These are phyloP conservation scores for Arabidopsis hybrid DNA, from an alignment of 441 rosid species.

Conservation along the genomic window DNA sequence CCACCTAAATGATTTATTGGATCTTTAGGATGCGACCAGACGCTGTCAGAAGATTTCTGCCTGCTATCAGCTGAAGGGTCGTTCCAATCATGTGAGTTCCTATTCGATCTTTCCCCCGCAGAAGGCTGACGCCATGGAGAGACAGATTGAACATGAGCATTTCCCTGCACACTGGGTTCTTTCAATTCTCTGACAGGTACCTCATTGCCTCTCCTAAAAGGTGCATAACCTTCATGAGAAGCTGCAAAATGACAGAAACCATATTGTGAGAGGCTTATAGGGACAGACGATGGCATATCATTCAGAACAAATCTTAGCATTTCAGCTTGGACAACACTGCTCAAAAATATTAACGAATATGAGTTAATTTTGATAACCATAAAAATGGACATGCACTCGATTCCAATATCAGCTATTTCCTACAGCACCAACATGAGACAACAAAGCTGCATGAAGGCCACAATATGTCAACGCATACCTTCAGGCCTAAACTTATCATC, in stretches of 20 bases:
- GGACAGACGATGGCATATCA: not conserved
- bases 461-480: conserved; percentile 58
- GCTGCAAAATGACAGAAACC: conserved; percentile 55
- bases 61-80: conserved; percentile 59
- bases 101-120: conserved; percentile 55
- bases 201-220: conserved; percentile 59
- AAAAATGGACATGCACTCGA: not conserved
- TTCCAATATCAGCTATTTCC: conserved; percentile 27
- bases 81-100: conserved; percentile 55
- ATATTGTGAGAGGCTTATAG: conserved; percentile 17
- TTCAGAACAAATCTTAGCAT: not conserved
- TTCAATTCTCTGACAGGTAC: conserved; percentile 42
- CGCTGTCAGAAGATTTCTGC: conserved; percentile 55
- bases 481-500: conserved; percentile 64
- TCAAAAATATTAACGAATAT: not conserved
- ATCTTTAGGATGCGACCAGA: conserved; percentile 65
- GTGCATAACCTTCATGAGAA: conserved; percentile 56
- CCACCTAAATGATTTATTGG: conserved; percentile 53
- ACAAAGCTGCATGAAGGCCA: conserved; percentile 32
- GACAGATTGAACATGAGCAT: conserved; percentile 51
- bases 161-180: conserved; percentile 58
- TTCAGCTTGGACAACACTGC: conserved; percentile 21
- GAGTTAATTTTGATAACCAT: not conserved
- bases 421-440: conserved; percentile 16
- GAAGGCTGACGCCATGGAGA: conserved; percentile 67